These are phyloP conservation scores for Termitomyces sp. DNA, from an alignment of 768 basidiomycete genomes.

Conservation along the genomic window DNA sequence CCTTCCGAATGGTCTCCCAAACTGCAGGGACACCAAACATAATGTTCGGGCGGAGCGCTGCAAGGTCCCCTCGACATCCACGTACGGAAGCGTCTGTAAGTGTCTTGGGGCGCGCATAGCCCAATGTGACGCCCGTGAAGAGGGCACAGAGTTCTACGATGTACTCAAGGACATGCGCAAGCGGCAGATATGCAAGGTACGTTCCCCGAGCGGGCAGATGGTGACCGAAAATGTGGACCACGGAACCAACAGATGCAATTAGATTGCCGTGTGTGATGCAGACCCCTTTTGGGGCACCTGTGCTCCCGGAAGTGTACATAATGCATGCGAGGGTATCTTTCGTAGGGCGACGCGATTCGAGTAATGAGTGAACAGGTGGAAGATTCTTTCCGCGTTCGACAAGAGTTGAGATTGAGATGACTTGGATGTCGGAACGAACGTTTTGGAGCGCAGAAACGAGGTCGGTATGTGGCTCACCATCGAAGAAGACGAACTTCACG, in stretches of 20 bases:
- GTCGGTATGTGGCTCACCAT: constrained; percentile 56
- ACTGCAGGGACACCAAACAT: constrained; percentile 95
- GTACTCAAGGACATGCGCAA: constrained; percentile 94
- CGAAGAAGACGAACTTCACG: constrained; percentile 80
- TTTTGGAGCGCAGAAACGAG: constrained; percentile 58
- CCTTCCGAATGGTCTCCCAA: constrained; percentile 97
- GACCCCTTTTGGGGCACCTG: constrained; percentile 94
- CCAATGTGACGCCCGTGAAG: constrained; percentile 74
- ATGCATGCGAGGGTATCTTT: constrained; percentile 44
- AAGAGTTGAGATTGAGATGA: constrained; percentile 68
- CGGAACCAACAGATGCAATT: constrained; percentile 78
- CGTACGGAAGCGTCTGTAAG: constrained; percentile 92
- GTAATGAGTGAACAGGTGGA: constrained; percentile 27
- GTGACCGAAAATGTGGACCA: constrained; percentile 66
- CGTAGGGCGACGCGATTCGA: constrained; percentile 44
- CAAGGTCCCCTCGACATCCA: constrained; percentile 81
- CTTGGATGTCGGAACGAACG: constrained; percentile 50
- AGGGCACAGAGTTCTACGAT: constrained; percentile 82
- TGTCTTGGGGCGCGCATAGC: constrained; percentile 93
- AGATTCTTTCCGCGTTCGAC: constrained; percentile 57
- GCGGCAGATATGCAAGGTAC: constrained; percentile 88
- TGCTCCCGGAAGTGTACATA: constrained; percentile 84
- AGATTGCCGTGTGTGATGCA: constrained; percentile 85
- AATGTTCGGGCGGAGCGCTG: constrained; percentile 75
- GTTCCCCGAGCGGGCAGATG: constrained; percentile 55